Conservation (phyloP, 805 yeast genomes). For the Geotrichum ghanense region DNA sequence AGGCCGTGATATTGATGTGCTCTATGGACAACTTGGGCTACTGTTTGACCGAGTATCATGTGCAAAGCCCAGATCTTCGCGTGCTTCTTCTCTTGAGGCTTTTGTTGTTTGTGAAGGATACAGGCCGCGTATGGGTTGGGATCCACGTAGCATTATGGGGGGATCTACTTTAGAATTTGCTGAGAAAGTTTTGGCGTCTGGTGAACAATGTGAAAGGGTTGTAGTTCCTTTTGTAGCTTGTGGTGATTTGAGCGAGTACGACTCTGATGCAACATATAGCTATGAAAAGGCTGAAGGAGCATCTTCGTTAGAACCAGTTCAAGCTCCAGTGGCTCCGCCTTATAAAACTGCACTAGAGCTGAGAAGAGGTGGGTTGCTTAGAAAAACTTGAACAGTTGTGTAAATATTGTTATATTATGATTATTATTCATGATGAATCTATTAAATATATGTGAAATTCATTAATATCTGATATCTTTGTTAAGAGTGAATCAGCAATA, state of each 20-base stretch:
- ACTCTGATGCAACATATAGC: constrained; percentile 87
- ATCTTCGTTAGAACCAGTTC: constrained; percentile 76
- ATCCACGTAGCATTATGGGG: constrained; percentile 33
- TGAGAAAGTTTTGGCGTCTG: constrained; percentile 39
- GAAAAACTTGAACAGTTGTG: constrained; percentile 5
- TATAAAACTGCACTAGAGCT: constrained; percentile 84
- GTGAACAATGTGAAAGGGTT: constrained; percentile 48
- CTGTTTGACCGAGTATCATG: constrained; percentile 81
- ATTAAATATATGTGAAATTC: too few relatives aligned
- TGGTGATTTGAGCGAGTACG: constrained; percentile 80
- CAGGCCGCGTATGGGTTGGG: constrained; percentile 75
- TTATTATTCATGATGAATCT: too few relatives aligned
- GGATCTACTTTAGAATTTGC: constrained; percentile 73
- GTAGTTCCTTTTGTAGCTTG: constrained; percentile 94
- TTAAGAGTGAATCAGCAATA: too few relatives aligned
- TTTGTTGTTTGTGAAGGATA: constrained; percentile 88
- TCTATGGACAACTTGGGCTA: constrained; percentile 85
- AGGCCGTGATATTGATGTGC: constrained; percentile 88
- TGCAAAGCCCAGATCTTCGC: constrained; percentile 91
- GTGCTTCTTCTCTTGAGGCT: constrained; percentile 91
- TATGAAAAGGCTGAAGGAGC: constrained; percentile 32
- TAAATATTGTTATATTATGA: too few relatives aligned
- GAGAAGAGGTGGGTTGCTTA: constrained; percentile 60
- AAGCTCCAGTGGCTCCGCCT: constrained; percentile 93
- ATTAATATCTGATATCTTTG: too few relatives aligned